Evolutionary conservation across 2,329 filamentous ascomycete genomes (phyloP).

Genomic region (Amphichorda felina): DNA sequence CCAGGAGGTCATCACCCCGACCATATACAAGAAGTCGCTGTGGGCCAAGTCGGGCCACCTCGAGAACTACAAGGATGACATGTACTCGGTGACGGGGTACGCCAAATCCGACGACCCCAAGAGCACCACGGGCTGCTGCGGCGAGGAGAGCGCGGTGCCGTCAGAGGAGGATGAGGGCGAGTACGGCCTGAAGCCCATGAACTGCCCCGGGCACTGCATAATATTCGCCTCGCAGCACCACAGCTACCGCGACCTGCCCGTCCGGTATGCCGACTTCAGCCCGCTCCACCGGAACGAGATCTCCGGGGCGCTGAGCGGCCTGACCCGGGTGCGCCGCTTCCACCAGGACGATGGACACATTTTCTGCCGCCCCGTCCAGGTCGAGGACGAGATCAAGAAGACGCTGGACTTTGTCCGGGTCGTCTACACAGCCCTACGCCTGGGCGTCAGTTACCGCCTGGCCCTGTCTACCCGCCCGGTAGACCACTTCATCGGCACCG

Average conservation of each 20-base stretch:
- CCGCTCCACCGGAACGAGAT: constrained; percentile 79
- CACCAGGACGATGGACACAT: constrained; percentile 90
- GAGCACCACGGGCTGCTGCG: constrained; percentile 15
- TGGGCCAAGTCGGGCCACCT: constrained; percentile 82
- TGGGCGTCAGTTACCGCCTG: constrained; percentile 59
- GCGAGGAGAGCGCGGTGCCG: constrained; percentile 11
- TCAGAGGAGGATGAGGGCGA: constrained; percentile 48
- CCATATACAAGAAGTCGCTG: constrained; percentile 78
- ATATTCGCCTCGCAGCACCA: constrained; percentile 64
- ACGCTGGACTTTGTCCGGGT: constrained; percentile 65
- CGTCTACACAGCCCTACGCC: constrained; percentile 56
- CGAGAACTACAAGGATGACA: constrained; percentile 84
- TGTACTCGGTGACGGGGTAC: constrained; percentile 67
- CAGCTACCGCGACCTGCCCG: constrained; percentile 70
- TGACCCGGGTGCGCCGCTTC: constrained; percentile 77
- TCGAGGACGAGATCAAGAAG: constrained; percentile 59
- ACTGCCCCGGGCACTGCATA: constrained; percentile 80
- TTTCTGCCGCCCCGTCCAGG: constrained; percentile 70
- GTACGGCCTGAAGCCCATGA: constrained; percentile 86
- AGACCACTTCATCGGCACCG: constrained; percentile 65
- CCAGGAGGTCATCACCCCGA: constrained; percentile 79
- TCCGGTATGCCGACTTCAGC: constrained; percentile 80
- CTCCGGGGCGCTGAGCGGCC: constrained; percentile 66
- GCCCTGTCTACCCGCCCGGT: constrained; percentile 68
- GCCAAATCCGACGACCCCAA: constrained; percentile 11